Evolutionary conservation across 192 early-diverging fungal genomes (phyloP).

Genomic region (Coemansia sp.): DNA sequence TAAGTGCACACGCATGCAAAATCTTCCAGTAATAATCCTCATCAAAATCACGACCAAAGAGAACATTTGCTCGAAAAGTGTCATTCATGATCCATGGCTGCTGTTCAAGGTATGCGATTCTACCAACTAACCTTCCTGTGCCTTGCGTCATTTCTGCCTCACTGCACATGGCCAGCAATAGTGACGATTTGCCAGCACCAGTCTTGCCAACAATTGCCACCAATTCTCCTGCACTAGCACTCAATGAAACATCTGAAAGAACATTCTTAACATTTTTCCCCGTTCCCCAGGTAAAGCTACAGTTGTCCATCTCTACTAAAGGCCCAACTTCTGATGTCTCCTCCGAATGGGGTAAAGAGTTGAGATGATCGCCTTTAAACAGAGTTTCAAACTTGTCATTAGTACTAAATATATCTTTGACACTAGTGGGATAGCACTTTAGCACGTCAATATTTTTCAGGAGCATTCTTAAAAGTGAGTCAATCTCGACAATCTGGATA

Average conservation of each 20-base stretch:
- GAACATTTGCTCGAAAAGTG: conserved; percentile 75
- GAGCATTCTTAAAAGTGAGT: conserved; percentile 6
- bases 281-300: conserved; percentile 22
- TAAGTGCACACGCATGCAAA: conserved; percentile 64
- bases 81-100: conserved; percentile 40
- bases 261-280: not conserved
- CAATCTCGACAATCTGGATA: conserved; percentile 23
- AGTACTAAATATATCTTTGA: not conserved
- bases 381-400: conserved; percentile 20
- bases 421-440: too few species aligned
- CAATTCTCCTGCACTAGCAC: conserved; percentile 38
- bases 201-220: conserved; percentile 63
- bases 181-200: conserved; percentile 64
- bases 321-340: not conserved
- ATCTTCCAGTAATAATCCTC: conserved; percentile 60
- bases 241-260: conserved; percentile 16
- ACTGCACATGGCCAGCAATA: conserved; percentile 64
- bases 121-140: conserved; percentile 22
- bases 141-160: conserved; percentile 49
- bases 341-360: conserved; percentile 9
- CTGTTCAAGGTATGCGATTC: conserved; percentile 37
- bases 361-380: conserved; percentile 26
- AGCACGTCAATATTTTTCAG: not conserved
- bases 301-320: conserved; percentile 15
- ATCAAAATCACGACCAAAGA: conserved; percentile 73